Percentiles rank a stretch among this genome's conserved stretches.
phyloP scores from a whole-genome alignment of 129 eudicot species.

The Kitagawia praeruptora region DNA sequence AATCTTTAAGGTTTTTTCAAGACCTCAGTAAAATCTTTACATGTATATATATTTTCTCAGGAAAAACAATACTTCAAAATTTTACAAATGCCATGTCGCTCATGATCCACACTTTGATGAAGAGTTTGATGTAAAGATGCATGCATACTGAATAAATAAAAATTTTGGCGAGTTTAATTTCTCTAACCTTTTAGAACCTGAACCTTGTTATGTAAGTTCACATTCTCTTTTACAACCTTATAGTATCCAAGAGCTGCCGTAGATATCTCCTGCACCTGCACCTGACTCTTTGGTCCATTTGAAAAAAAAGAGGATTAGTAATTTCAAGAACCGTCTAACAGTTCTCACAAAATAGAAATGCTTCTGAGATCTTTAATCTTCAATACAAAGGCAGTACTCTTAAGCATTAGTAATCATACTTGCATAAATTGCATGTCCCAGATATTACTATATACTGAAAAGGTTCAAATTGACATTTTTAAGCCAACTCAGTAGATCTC shows the following conservation, averaged over 20 bases:
- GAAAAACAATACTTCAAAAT: too few relatives aligned
- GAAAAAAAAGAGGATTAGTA: background rate
- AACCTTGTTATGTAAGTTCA: constrained; percentile 74
- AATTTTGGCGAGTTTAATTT: too few relatives aligned
- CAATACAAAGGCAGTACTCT: background rate
- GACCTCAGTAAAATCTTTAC: too few relatives aligned
- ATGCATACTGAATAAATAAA: too few relatives aligned
- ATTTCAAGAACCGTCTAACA: background rate
- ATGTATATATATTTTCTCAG: too few relatives aligned
- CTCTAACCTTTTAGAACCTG: too few relatives aligned
- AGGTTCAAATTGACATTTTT: background rate
- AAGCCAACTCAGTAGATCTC: background rate
- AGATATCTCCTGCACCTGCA: constrained; percentile 72
- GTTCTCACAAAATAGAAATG: background rate
- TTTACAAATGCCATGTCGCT: too few relatives aligned
- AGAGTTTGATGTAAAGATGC: too few relatives aligned
- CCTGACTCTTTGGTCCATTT: constrained; percentile 49
- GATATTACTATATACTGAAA: background rate
- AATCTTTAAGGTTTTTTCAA: too few relatives aligned
- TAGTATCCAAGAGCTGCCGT: constrained; percentile 79
- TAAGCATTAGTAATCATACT: background rate
- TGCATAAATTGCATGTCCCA: background rate
- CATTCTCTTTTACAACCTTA: constrained; percentile 77
- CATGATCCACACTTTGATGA: too few relatives aligned
- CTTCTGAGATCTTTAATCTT: background rate